phyloP scores from a whole-genome alignment of 495 filamentous ascomycete genomes.

The Penicillium crystallinum region DNA sequence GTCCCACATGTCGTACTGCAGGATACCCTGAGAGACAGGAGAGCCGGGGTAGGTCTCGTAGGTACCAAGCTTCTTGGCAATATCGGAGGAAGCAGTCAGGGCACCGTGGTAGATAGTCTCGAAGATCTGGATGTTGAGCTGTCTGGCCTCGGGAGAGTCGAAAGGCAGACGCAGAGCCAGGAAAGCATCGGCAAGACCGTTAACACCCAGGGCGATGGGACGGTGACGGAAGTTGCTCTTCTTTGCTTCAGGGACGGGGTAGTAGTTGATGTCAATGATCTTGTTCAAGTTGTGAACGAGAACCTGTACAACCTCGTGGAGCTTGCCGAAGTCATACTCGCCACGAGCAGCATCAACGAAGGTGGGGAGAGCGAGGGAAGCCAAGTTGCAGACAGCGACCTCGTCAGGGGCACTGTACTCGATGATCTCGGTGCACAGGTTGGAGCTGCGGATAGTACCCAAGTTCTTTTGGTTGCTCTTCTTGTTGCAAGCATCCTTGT shows the following conservation, averaged over 20 bases:
- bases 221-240: constrained; percentile 94
- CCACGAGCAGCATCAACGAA: constrained; percentile 79
- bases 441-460: constrained; percentile 95
- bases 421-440: constrained; percentile 96
- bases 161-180: constrained; percentile 94
- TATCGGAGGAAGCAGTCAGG: constrained; percentile 77
- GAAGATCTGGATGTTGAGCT: constrained; percentile 97
- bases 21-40: constrained; percentile 88
- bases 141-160: constrained; percentile 86
- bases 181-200: constrained; percentile 98
- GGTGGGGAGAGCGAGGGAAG: constrained; percentile 84
- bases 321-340: constrained; percentile 87
- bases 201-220: constrained; percentile 92
- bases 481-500: constrained; percentile 96
- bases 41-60: constrained; percentile 92
- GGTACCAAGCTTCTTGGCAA: constrained; percentile 75
- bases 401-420: constrained; percentile 97
- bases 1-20: constrained; percentile 99
- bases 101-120: constrained; percentile 99
- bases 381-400: constrained; percentile 97
- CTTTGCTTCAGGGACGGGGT: constrained; percentile 87
- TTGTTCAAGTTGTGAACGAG: constrained; percentile 92
- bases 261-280: constrained; percentile 96
- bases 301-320: constrained; percentile 87
- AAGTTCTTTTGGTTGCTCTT: constrained; percentile 99